Conservation (phyloP, 306 rosid species). For the Dalbergia cultrata region DNA sequence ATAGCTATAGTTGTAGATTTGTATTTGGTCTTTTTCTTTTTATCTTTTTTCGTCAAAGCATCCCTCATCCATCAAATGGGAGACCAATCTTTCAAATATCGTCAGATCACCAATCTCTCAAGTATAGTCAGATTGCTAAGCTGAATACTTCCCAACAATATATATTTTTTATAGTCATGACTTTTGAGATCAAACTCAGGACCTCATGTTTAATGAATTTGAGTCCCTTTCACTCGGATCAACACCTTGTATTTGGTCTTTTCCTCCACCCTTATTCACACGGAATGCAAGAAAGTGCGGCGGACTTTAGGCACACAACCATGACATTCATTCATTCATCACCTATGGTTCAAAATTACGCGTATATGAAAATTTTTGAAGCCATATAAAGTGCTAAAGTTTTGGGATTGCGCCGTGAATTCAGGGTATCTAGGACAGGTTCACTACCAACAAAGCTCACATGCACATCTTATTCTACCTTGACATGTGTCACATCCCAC, state of each 20-base stretch:
- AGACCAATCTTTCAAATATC: too few species aligned
- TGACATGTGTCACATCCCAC: slow-evolving; percentile 44
- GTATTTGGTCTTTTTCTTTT: too few species aligned
- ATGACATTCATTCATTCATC: slow-evolving; percentile 7
- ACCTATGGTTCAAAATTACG: neutral
- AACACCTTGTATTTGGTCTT: neutral
- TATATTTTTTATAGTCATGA: too few species aligned
- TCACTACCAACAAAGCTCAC: slow-evolving; percentile 40
- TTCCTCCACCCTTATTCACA: neutral
- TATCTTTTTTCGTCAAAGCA: too few species aligned
- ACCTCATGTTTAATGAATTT: too few species aligned
- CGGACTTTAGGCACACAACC: neutral
- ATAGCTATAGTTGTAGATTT: too few species aligned
- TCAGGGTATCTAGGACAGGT: slow-evolving; percentile 47
- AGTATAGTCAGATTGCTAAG: too few species aligned
- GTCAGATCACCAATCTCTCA: too few species aligned
- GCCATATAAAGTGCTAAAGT: neutral
- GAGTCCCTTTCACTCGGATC: too few species aligned
- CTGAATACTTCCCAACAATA: too few species aligned
- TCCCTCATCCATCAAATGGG: too few species aligned
- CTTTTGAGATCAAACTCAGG: too few species aligned
- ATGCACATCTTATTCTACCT: slow-evolving; percentile 21
- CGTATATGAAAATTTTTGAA: neutral
- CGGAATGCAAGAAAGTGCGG: slow-evolving; percentile 7
- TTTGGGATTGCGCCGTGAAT: slow-evolving; percentile 57